These are phyloP conservation scores for Discostella stelligera DNA, from an alignment of 352 stramenopile genomes.

Conservation along the genomic window DNA sequence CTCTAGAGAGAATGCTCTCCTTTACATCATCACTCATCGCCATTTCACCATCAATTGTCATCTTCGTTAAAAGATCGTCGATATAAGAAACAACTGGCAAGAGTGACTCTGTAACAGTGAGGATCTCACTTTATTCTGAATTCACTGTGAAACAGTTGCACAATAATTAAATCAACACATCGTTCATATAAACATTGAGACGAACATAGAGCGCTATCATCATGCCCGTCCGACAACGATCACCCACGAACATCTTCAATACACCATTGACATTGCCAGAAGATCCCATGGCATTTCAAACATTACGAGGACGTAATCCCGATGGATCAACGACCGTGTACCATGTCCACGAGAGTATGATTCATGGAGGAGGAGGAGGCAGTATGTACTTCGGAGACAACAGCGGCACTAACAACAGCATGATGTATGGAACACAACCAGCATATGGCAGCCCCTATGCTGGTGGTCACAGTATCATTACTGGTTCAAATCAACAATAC, in stretches of 20 bases:
- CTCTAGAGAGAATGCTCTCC: too few relatives aligned
- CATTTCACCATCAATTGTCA: too few relatives aligned
- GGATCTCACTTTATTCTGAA: too few relatives aligned
- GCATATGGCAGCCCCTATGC: slow-evolving; percentile 1
- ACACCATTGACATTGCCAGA: not conserved
- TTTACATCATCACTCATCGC: too few relatives aligned
- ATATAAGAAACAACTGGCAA: too few relatives aligned
- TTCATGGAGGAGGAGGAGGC: not conserved
- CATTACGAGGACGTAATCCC: slow-evolving; percentile 16
- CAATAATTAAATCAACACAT: too few relatives aligned
- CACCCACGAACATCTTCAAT: not conserved
- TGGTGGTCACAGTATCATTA: not conserved
- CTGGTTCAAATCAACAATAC: not conserved
- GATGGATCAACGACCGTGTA: slow-evolving; percentile 20
- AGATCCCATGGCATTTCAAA: slow-evolving; percentile 5
- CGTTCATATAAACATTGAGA: too few relatives aligned
- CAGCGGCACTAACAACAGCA: not conserved
- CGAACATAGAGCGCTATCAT: not conserved
- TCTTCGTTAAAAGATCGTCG: too few relatives aligned
- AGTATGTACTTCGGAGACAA: not conserved
- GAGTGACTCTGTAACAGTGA: too few relatives aligned
- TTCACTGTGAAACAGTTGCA: too few relatives aligned
- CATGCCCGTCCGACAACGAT: slow-evolving; percentile 9
- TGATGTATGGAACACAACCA: not conserved
- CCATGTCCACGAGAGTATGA: slow-evolving; percentile 8